Evolutionary conservation across 352 stramenopile species (phyloP).

Genomic region (Phytophthora cactorum): DNA sequence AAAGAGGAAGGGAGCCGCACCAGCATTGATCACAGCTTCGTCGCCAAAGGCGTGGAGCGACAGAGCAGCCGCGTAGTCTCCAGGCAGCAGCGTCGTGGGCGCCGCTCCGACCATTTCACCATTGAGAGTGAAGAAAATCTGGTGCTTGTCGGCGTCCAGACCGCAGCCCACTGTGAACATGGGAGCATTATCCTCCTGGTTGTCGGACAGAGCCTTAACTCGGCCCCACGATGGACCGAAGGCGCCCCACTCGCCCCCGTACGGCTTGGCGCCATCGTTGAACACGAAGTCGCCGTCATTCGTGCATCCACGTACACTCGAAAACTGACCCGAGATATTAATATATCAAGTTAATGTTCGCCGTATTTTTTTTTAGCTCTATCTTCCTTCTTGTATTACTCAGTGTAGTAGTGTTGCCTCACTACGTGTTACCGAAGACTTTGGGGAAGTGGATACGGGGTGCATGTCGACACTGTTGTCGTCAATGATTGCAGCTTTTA

Average conservation of each 20-base stretch:
- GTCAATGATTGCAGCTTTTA: background rate
- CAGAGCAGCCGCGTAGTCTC: conserved; percentile 75
- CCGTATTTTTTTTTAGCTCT: background rate
- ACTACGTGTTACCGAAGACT: background rate
- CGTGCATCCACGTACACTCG: conserved; percentile 23
- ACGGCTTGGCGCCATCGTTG: conserved; percentile 71
- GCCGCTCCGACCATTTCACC: conserved; percentile 64
- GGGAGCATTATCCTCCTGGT: conserved; percentile 33
- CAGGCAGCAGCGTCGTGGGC: conserved; percentile 49
- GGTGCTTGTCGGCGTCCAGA: conserved; percentile 53
- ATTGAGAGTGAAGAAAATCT: conserved; percentile 87
- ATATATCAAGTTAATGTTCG: conserved; percentile 33
- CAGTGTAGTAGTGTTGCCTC: background rate
- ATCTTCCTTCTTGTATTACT: background rate
- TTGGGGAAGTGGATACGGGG: background rate
- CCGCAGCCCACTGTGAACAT: conserved; percentile 76
- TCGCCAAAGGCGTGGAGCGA: conserved; percentile 84
- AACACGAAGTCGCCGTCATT: conserved; percentile 89
- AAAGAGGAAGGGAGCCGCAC: conserved; percentile 74
- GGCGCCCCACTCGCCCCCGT: conserved; percentile 74
- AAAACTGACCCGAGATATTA: conserved; percentile 37
- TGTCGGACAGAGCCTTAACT: conserved; percentile 21
- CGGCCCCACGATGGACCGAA: conserved; percentile 77
- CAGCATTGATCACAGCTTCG: conserved; percentile 73
- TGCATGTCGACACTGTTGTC: background rate